Percentiles rank a stretch among this genome's conserved stretches.
Evolutionary conservation across 768 basidiomycete genomes (phyloP).

Genomic region (Rhodotorula babjevae): DNA sequence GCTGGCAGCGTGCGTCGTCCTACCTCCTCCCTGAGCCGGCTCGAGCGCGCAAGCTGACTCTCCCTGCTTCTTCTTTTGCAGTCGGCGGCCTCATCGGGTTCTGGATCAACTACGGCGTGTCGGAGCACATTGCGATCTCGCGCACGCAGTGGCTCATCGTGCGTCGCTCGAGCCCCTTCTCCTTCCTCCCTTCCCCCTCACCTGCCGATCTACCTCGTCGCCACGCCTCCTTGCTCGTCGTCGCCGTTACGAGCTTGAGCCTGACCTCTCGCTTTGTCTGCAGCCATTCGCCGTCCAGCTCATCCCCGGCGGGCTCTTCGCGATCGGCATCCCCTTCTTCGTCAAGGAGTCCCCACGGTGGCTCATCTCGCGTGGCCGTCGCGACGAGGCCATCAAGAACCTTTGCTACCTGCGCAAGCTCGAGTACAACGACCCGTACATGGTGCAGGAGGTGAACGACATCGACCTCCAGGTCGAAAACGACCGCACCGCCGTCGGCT

Average conservation of each 20-base stretch:
- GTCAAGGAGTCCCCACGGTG: conserved; percentile 46
- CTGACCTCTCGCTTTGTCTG: neutral
- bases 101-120: conserved; percentile 42
- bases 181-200: too few species aligned
- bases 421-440: conserved; percentile 27
- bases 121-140: conserved; percentile 24
- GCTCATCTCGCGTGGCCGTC: conserved; percentile 40
- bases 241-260: too few species aligned
- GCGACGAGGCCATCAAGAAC: conserved; percentile 44
- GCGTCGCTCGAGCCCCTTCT: neutral
- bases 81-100: conserved; percentile 52
- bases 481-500: conserved; percentile 23
- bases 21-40: conserved; percentile 13
- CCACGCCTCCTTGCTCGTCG: too few species aligned
- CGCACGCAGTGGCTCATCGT: conserved; percentile 43
- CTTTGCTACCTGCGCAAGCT: conserved; percentile 45
- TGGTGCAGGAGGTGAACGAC: conserved; percentile 35
- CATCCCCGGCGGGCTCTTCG: conserved; percentile 42
- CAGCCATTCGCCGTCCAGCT: conserved; percentile 38
- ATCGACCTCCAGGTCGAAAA: conserved; percentile 29
- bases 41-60: conserved; percentile 25
- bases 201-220: too few species aligned
- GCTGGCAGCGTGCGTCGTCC: conserved; percentile 53
- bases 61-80: conserved; percentile 53
- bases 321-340: conserved; percentile 44